A percentile compares a stretch with the other conserved stretches of the same genome.
These are phyloP conservation scores for Apiospora sp. DNA, from an alignment of 2,329 filamentous ascomycete species.

Conservation along the genomic window DNA sequence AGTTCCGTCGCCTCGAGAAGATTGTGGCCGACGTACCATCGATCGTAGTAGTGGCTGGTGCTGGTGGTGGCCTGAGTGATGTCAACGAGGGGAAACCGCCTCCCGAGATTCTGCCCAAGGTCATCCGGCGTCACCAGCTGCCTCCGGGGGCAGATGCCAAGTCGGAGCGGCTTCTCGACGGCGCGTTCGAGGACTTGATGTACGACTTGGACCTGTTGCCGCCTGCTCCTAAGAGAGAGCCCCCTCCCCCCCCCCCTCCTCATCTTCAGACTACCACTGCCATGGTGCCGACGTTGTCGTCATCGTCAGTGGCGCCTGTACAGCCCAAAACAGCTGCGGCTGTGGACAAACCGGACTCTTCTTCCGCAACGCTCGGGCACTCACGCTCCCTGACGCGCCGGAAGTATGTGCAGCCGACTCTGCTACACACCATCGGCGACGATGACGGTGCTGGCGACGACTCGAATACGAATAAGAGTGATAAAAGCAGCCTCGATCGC, in stretches of 20 bases:
- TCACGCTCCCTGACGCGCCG: background rate
- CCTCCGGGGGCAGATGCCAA: conserved; percentile 65
- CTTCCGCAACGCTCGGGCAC: background rate
- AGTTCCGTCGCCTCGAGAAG: conserved; percentile 73
- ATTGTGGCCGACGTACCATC: conserved; percentile 77
- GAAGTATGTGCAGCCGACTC: background rate
- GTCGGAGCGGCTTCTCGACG: conserved; percentile 66
- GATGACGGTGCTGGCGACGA: background rate
- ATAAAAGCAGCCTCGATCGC: background rate
- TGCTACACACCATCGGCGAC: background rate
- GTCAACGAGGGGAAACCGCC: conserved; percentile 38
- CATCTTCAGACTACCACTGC: background rate
- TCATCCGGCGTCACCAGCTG: conserved; percentile 77
- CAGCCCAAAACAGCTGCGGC: background rate
- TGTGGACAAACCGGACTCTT: background rate
- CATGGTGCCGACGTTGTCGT: background rate
- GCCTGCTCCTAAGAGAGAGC: background rate
- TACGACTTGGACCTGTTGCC: conserved; percentile 39
- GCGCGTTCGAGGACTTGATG: conserved; percentile 58
- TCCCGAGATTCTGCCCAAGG: conserved; percentile 79
- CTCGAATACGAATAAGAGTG: background rate
- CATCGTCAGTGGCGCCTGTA: background rate
- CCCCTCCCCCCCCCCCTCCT: background rate
- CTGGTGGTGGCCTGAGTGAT: conserved; percentile 59
- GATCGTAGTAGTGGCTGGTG: conserved; percentile 50